Evolutionary conservation across 768 basidiomycete species (phyloP).

Genomic region (Lenzites betulinus): DNA sequence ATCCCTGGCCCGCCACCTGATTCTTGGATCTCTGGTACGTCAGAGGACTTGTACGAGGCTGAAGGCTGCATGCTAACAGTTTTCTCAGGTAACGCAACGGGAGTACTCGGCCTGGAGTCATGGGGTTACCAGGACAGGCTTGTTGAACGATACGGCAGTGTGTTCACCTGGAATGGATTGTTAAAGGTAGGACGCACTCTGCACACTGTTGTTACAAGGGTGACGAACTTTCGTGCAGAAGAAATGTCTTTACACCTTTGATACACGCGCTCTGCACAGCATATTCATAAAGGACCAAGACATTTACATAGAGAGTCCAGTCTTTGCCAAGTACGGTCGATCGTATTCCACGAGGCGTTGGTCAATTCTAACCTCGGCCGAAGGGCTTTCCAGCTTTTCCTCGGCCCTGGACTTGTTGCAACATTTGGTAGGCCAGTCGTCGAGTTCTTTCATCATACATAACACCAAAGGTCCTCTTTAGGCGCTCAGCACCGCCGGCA

Average conservation of each 20-base stretch:
- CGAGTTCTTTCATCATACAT: too few relatives aligned
- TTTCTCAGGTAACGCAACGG: not conserved
- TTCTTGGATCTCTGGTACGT: not conserved
- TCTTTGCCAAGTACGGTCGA: not conserved
- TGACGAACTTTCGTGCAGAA: not conserved
- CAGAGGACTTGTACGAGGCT: not conserved
- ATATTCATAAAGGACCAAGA: conserved; percentile 23
- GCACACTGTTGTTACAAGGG: not conserved
- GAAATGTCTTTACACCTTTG: conserved; percentile 8
- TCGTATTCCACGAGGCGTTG: not conserved
- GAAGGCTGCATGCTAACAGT: not conserved
- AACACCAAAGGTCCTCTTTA: too few relatives aligned
- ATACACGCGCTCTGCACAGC: conserved; percentile 17
- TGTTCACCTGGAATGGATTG: not conserved
- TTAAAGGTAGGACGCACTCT: not conserved
- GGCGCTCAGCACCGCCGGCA: conserved; percentile 27
- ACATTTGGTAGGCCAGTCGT: conserved; percentile 5
- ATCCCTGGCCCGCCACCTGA: not conserved
- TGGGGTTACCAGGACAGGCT: not conserved
- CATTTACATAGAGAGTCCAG: conserved; percentile 5
- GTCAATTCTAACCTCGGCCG: too few relatives aligned
- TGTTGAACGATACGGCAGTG: not conserved
- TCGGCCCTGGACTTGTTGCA: conserved; percentile 20
- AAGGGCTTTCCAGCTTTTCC: not conserved
- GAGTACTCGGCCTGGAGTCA: not conserved